These are phyloP conservation scores for Oryza brachyantha DNA, from an alignment of 176 grass and related monocot species.

Conservation along the genomic window DNA sequence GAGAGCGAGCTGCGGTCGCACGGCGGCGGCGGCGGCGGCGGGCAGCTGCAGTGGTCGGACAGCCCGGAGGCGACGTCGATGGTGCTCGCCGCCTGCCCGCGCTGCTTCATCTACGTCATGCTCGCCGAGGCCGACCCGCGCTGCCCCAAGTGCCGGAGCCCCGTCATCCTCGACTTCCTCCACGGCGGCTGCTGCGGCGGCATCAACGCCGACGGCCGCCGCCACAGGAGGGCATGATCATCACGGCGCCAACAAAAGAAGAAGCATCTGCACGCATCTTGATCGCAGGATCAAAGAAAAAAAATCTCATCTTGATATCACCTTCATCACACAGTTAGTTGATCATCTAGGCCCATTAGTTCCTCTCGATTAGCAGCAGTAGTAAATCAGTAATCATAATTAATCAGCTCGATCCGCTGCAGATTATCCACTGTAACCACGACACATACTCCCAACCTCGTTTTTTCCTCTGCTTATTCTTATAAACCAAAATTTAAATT, in stretches of 20 bases:
- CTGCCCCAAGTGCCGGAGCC: constrained; percentile 69
- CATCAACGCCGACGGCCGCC: not conserved
- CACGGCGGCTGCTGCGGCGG: not conserved
- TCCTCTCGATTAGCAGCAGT: not conserved
- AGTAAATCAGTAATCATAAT: not conserved
- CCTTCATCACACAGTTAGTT: no score
- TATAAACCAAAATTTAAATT: no score
- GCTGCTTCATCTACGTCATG: constrained; percentile 85
- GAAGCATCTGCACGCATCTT: not conserved
- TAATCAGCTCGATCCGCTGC: not conserved
- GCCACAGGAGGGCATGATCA: constrained; percentile 28
- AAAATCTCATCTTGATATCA: not conserved
- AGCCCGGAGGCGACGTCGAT: constrained; percentile 71
- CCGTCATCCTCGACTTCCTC: constrained; percentile 71
- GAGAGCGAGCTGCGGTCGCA: constrained; percentile 35
- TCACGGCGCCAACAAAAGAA: not conserved
- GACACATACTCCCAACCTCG: no score
- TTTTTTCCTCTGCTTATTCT: no score
- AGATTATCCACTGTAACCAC: constrained; percentile 49
- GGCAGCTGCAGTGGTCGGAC: constrained; percentile 42
- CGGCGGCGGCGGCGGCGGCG: not conserved
- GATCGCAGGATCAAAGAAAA: constrained; percentile 3
- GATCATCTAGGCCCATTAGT: not conserved
- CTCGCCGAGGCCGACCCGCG: constrained; percentile 64
- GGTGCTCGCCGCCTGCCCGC: constrained; percentile 67